Evolutionary conservation across 495 filamentous ascomycete genomes (phyloP).

Genomic region (Podospora pseudocomata): DNA sequence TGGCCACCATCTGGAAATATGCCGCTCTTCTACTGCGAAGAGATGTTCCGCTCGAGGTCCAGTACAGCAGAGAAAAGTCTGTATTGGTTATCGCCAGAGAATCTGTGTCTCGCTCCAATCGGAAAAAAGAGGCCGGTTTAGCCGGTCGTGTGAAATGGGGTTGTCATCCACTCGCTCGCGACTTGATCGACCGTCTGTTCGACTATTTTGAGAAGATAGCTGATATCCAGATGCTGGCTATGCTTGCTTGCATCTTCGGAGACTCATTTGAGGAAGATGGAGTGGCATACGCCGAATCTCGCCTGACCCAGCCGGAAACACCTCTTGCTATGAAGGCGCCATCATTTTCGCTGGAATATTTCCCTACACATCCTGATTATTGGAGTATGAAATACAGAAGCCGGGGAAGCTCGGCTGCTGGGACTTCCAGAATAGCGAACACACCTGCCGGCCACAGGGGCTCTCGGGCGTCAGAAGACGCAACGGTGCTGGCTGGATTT

Average conservation of each 20-base stretch:
- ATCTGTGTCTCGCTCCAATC: conserved; percentile 46
- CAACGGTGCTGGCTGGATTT: conserved; percentile 47
- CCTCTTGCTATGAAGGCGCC: conserved; percentile 63
- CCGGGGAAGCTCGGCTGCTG: conserved; percentile 47
- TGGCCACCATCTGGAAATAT: conserved; percentile 82
- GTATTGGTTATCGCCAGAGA: conserved; percentile 61
- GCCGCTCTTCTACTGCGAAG: conserved; percentile 72
- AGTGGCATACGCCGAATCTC: conserved; percentile 43
- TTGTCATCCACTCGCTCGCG: conserved; percentile 71
- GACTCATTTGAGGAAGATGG: conserved; percentile 54
- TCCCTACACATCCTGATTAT: conserved; percentile 56
- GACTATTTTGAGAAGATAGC: conserved; percentile 73
- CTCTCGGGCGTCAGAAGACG: conserved; percentile 57
- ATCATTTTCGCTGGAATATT: conserved; percentile 65
- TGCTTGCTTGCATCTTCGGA: conserved; percentile 85
- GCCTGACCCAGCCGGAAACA: conserved; percentile 48
- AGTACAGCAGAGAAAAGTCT: conserved; percentile 48
- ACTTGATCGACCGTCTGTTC: conserved; percentile 68
- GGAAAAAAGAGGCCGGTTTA: conserved; percentile 36
- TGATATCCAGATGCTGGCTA: conserved; percentile 91
- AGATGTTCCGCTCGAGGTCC: conserved; percentile 65
- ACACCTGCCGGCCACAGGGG: conserved; percentile 56
- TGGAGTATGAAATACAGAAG: conserved; percentile 50
- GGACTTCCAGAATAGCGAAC: conserved; percentile 58
- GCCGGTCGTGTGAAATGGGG: conserved; percentile 79